Conservation (phyloP, 345 rosid genomes). For the Bruguiera gymnorhiza region DNA sequence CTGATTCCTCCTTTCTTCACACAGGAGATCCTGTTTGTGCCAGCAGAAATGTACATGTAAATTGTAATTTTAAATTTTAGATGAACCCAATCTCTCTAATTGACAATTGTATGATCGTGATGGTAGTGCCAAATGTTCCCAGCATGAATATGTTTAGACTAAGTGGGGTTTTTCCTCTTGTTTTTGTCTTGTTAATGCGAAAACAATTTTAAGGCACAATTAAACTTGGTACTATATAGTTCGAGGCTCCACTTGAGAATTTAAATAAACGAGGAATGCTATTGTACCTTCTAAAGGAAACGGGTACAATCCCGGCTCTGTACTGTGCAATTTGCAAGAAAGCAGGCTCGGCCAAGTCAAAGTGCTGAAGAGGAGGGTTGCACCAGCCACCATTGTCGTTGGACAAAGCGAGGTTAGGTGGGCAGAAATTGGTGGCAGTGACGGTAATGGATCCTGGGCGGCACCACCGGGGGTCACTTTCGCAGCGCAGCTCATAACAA, state of each 20-base stretch:
- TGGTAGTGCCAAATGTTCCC: no score
- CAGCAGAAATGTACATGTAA: neutral
- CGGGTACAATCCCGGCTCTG: constrained; percentile 89
- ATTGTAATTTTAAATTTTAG: no score
- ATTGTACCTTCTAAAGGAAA: constrained; percentile 71
- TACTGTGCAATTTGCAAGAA: constrained; percentile 92
- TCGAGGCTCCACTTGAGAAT: neutral
- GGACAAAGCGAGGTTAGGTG: constrained; percentile 66
- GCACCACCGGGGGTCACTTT: constrained; percentile 33
- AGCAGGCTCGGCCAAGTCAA: constrained; percentile 93
- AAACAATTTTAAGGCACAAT: no score
- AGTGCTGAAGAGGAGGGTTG: constrained; percentile 95
- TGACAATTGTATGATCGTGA: no score
- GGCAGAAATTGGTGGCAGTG: constrained; percentile 46
- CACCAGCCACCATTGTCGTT: constrained; percentile 98
- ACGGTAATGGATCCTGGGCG: constrained; percentile 29
- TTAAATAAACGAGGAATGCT: neutral
- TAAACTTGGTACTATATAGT: no score
- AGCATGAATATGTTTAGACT: no score
- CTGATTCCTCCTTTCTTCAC: constrained; percentile 86
- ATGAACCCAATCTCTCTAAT: no score
- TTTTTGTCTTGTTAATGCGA: neutral
- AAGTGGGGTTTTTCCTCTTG: no score
- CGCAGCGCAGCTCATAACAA: constrained; percentile 31
- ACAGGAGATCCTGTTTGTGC: constrained; percentile 64